These are phyloP conservation scores for Penicillium oxalicum DNA, from an alignment of 2,329 filamentous ascomycete genomes.

Conservation along the genomic window DNA sequence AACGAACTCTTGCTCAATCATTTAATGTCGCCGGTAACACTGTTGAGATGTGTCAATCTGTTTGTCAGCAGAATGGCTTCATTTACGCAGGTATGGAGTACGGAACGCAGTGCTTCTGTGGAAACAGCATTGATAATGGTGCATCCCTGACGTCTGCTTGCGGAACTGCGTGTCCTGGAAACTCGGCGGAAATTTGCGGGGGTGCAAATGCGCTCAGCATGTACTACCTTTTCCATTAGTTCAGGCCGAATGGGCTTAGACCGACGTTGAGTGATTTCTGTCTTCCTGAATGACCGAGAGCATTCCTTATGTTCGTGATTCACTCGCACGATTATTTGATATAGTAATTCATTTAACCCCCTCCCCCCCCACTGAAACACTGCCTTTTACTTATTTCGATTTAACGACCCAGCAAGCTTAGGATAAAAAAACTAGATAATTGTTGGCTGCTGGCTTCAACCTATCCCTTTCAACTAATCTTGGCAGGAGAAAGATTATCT, in stretches of 20 bases:
- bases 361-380: too few species aligned
- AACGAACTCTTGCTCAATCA: slow-evolving; percentile 13
- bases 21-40: slow-evolving; percentile 21
- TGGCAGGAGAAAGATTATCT: too few species aligned
- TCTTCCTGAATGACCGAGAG: not conserved
- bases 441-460: too few species aligned
- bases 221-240: slow-evolving; percentile 10
- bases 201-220: slow-evolving; percentile 19
- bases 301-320: too few species aligned
- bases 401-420: too few species aligned
- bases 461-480: too few species aligned
- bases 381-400: too few species aligned
- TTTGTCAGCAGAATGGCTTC: slow-evolving; percentile 25
- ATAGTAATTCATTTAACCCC: too few species aligned
- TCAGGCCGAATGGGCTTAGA: not conserved
- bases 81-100: slow-evolving; percentile 29
- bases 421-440: too few species aligned
- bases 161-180: slow-evolving; percentile 46
- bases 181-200: slow-evolving; percentile 32
- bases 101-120: slow-evolving; percentile 27
- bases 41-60: slow-evolving; percentile 24
- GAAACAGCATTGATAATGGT: slow-evolving; percentile 23
- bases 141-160: slow-evolving; percentile 33
- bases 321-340: too few species aligned
- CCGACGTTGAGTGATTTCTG: not conserved